Conservation (phyloP, 148 eudicot genomes). For the Rhododendron kiyosumense region DNA sequence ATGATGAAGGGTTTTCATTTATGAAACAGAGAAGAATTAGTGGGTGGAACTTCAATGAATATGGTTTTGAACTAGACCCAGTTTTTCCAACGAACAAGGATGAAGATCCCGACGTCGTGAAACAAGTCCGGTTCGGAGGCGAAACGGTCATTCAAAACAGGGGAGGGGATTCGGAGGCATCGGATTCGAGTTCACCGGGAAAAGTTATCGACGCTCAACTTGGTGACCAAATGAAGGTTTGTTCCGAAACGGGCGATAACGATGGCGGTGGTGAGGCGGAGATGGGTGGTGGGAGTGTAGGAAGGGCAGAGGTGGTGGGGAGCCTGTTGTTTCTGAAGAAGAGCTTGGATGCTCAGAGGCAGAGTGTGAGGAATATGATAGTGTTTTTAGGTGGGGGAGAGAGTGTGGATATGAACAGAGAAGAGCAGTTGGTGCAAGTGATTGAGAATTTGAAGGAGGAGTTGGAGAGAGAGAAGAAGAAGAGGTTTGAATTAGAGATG, state of each 20-base stretch:
- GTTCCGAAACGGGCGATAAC: neutral
- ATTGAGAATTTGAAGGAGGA: slow-evolving; percentile 48
- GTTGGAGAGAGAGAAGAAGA: slow-evolving; percentile 46
- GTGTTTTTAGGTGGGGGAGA: slow-evolving; percentile 26
- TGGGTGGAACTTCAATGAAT: slow-evolving; percentile 81
- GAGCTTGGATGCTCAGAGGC: slow-evolving; percentile 67
- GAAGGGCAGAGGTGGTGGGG: slow-evolving; percentile 40
- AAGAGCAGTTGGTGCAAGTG: slow-evolving; percentile 36
- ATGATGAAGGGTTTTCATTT: slow-evolving; percentile 10
- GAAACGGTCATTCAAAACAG: slow-evolving; percentile 21
- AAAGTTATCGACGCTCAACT: neutral
- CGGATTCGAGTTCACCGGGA: slow-evolving; percentile 7
- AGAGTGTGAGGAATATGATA: slow-evolving; percentile 42
- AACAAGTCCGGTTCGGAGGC: slow-evolving; percentile 19
- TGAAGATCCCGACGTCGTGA: neutral
- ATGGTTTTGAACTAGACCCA: slow-evolving; percentile 63
- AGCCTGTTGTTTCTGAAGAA: slow-evolving; percentile 40
- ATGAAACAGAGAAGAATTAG: slow-evolving; percentile 67
- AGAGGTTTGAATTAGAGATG: slow-evolving; percentile 39
- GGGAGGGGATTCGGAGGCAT: neutral
- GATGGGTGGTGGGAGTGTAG: slow-evolving; percentile 15
- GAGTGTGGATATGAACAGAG: slow-evolving; percentile 27
- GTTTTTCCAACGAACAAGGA: slow-evolving; percentile 34
- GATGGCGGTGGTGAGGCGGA: neutral
- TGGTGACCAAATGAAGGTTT: neutral